Conservation (phyloP, 2,329 filamentous ascomycete species). For the Bipolaris sorokiniana region DNA sequence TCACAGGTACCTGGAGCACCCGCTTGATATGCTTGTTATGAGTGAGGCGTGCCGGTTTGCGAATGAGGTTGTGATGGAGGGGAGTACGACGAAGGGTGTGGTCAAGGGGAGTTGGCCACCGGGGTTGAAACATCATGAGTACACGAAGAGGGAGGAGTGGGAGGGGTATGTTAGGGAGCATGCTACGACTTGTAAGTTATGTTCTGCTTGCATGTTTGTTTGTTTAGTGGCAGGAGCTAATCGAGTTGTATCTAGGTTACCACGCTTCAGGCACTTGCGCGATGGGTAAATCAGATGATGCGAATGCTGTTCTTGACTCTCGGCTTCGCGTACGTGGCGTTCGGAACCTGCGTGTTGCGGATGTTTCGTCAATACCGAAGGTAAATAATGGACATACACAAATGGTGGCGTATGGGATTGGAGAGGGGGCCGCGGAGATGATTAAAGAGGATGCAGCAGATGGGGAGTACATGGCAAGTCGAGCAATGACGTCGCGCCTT, state of each 20-base stretch:
- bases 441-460: slow-evolving; percentile 33
- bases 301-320: slow-evolving; percentile 47
- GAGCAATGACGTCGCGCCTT: neutral
- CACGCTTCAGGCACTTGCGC: slow-evolving; percentile 64
- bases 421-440: slow-evolving; percentile 42
- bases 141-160: slow-evolving; percentile 64
- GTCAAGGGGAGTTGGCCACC: slow-evolving; percentile 67
- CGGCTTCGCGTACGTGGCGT: slow-evolving; percentile 39
- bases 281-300: slow-evolving; percentile 54
- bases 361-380: slow-evolving; percentile 32
- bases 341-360: slow-evolving; percentile 34
- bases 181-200: slow-evolving; percentile 63
- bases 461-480: neutral
- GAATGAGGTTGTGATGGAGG: slow-evolving; percentile 66
- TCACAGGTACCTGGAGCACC: slow-evolving; percentile 64
- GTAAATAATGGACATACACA: slow-evolving; percentile 45
- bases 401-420: slow-evolving; percentile 46
- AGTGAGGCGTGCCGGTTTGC: slow-evolving; percentile 64
- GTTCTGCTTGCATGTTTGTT: neutral
- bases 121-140: slow-evolving; percentile 58
- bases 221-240: neutral
- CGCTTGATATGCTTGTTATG: slow-evolving; percentile 64
- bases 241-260: slow-evolving; percentile 43
- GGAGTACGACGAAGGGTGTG: slow-evolving; percentile 63
- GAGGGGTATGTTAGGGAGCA: slow-evolving; percentile 62